Evolutionary conservation across 768 basidiomycete species (phyloP).

Genomic region (Lactarius tabidus): DNA sequence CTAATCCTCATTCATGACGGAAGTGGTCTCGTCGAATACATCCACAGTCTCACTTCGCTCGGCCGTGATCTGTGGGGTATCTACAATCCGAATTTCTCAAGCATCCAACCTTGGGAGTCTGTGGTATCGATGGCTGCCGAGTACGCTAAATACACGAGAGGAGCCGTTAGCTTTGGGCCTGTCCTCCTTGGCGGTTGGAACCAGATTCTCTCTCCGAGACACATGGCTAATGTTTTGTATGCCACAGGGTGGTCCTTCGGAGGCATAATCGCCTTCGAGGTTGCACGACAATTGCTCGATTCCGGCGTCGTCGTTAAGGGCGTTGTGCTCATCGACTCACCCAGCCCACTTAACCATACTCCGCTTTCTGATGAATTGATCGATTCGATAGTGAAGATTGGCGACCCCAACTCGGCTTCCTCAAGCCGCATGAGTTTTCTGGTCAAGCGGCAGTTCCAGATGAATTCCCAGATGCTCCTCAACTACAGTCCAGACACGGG

Average conservation of each 20-base stretch:
- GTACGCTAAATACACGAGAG: slow-evolving; percentile 44
- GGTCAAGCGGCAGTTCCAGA: slow-evolving; percentile 46
- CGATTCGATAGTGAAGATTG: slow-evolving; percentile 40
- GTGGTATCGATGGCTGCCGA: slow-evolving; percentile 49
- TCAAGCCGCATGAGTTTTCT: slow-evolving; percentile 34
- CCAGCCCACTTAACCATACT: slow-evolving; percentile 49
- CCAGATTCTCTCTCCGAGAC: background rate
- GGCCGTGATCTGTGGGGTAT: slow-evolving; percentile 58
- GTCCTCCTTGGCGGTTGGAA: slow-evolving; percentile 57
- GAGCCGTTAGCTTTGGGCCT: slow-evolving; percentile 35
- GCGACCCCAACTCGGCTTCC: slow-evolving; percentile 28
- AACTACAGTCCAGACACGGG: slow-evolving; percentile 40
- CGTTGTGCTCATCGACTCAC: slow-evolving; percentile 64
- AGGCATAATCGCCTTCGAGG: slow-evolving; percentile 66
- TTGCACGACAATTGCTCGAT: slow-evolving; percentile 47
- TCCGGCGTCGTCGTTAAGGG: slow-evolving; percentile 47
- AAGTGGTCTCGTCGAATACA: slow-evolving; percentile 55
- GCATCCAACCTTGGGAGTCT: slow-evolving; percentile 44
- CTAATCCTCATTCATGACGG: slow-evolving; percentile 73
- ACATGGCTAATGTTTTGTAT: slow-evolving; percentile 1
- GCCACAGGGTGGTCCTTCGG: slow-evolving; percentile 73
- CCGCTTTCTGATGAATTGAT: slow-evolving; percentile 53
- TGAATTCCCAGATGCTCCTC: slow-evolving; percentile 45
- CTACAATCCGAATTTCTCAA: slow-evolving; percentile 49
- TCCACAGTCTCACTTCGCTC: slow-evolving; percentile 43